Conservation (phyloP, 257 asterid species). For the Solanum infundibuliforme region DNA sequence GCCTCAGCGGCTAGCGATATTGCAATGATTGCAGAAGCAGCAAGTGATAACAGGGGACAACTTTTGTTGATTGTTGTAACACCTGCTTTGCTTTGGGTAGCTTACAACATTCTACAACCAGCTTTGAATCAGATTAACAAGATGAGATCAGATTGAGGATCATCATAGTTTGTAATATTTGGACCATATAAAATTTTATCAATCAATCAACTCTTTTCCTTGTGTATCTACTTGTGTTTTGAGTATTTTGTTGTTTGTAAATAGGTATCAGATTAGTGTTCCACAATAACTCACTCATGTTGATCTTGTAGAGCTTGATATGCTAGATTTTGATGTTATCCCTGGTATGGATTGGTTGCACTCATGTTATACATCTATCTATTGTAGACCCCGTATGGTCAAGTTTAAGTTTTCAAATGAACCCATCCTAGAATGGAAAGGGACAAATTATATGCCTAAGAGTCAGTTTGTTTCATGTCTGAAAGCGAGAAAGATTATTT, state of each 20-base stretch:
- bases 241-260: background rate
- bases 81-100: constrained; percentile 87
- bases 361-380: too few species aligned
- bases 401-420: too few species aligned
- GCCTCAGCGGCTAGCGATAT: constrained; percentile 51
- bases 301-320: too few species aligned
- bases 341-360: too few species aligned
- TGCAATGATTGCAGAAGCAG: constrained; percentile 43
- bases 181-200: background rate
- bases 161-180: constrained; percentile 1
- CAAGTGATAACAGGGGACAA: constrained; percentile 65
- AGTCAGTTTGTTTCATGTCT: too few species aligned
- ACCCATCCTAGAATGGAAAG: too few species aligned
- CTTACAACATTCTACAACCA: constrained; percentile 76
- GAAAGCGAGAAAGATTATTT: too few species aligned
- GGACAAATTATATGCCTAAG: too few species aligned
- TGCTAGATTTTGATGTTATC: too few species aligned
- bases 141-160: constrained; percentile 54
- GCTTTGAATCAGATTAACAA: constrained; percentile 84
- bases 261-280: background rate
- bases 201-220: background rate
- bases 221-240: background rate
- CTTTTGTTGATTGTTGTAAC: constrained; percentile 68
- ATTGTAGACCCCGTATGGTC: too few species aligned
- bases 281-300: background rate